Conservation (phyloP, 352 stramenopile species). For the Pythium vanterpoolii region DNA sequence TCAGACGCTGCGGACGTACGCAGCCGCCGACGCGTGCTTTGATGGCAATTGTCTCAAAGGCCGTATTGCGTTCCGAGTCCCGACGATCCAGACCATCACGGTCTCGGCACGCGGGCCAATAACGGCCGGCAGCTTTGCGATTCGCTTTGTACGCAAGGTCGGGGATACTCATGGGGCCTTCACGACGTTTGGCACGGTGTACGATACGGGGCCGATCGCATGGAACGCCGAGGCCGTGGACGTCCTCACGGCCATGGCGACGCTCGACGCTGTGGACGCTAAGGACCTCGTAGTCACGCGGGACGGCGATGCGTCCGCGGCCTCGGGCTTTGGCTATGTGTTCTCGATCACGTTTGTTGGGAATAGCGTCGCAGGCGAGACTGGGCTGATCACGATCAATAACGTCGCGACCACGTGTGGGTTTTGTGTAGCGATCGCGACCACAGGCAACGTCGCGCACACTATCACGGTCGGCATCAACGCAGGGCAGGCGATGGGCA, state of each 20-base stretch:
- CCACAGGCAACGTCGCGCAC: conserved; percentile 31
- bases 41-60: conserved; percentile 47
- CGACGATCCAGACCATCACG: conserved; percentile 70
- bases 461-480: conserved; percentile 35
- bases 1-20: conserved; percentile 63
- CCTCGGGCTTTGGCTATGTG: conserved; percentile 61
- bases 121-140: conserved; percentile 42
- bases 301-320: conserved; percentile 53
- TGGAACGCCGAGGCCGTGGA: conserved; percentile 39
- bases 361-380: conserved; percentile 65
- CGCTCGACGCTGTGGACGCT: conserved; percentile 29
- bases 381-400: conserved; percentile 28
- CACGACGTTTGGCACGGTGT: conserved; percentile 18
- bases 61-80: conserved; percentile 59
- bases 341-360: conserved; percentile 79
- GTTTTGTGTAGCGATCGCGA: conserved; percentile 32
- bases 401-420: conserved; percentile 21
- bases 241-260: conserved; percentile 33
- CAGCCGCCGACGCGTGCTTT: conserved; percentile 39
- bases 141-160: conserved; percentile 38
- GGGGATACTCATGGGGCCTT: conserved; percentile 29
- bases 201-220: conserved; percentile 24
- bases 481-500: conserved; percentile 53
- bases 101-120: conserved; percentile 54
- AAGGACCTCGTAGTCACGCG: conserved; percentile 71